Percentiles rank a stretch among this genome's conserved stretches.
Evolutionary conservation across 148 eudicot species (phyloP).

Genomic region (Rhododendron williamsianum): DNA sequence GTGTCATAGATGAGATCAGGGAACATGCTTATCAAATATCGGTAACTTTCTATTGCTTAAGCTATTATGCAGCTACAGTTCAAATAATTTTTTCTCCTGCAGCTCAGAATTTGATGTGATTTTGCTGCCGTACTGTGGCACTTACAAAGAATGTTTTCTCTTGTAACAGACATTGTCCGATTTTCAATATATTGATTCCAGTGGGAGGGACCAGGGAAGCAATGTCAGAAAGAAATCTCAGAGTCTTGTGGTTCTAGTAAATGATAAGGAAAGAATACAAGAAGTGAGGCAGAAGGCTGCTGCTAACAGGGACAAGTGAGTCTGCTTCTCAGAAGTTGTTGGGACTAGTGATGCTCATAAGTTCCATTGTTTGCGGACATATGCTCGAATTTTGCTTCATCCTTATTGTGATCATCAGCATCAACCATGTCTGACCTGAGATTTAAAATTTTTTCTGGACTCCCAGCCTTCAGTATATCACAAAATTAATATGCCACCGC

Average conservation of each 20-base stretch:
- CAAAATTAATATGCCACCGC: background rate
- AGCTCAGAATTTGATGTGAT: background rate
- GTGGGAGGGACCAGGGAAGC: constrained; percentile 94
- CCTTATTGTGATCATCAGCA: background rate
- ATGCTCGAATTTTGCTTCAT: background rate
- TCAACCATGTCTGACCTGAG: background rate
- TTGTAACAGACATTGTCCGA: constrained; percentile 70
- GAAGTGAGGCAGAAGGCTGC: constrained; percentile 97
- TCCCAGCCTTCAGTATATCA: background rate
- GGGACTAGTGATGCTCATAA: background rate
- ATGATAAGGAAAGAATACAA: constrained; percentile 91
- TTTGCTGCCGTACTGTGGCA: constrained; percentile 9
- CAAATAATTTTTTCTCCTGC: background rate
- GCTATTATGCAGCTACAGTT: constrained; percentile 5
- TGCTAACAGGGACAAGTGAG: constrained; percentile 90
- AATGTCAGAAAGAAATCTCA: constrained; percentile 95
- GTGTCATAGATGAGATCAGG: constrained; percentile 88
- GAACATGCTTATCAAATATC: constrained; percentile 96
- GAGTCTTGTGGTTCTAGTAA: constrained; percentile 75
- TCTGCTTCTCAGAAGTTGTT: constrained; percentile 4
- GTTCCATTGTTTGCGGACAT: background rate
- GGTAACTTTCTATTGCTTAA: constrained; percentile 27
- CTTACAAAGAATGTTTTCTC: constrained; percentile 7
- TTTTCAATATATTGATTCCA: constrained; percentile 90
- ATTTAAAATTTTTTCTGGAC: background rate